Conservation (phyloP, 2,329 filamentous ascomycete genomes). For the Penicillium olsonii region DNA sequence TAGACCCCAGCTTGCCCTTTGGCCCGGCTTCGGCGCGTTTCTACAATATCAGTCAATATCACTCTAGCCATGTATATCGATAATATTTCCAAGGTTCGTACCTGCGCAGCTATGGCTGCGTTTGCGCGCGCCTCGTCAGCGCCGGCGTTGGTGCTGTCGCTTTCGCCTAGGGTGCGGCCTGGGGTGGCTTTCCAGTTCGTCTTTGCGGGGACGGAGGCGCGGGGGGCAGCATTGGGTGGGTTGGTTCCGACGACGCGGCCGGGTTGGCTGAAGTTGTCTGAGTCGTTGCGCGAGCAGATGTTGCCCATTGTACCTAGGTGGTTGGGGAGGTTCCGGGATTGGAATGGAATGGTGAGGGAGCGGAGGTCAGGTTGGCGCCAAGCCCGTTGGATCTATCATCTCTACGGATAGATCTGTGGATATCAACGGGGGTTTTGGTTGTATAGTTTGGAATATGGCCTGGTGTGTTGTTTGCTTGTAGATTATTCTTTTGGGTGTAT, state of each 20-base stretch:
- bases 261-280: conserved; percentile 68
- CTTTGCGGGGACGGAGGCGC: conserved; percentile 48
- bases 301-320: conserved; percentile 68
- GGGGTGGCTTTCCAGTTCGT: conserved; percentile 51
- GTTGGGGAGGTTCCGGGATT: not conserved
- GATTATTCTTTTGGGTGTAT: too few relatives aligned
- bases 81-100: conserved; percentile 52
- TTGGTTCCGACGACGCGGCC: conserved; percentile 70
- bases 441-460: too few relatives aligned
- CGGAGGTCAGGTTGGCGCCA: not conserved
- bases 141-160: conserved; percentile 16
- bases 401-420: too few relatives aligned
- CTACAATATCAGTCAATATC: conserved; percentile 42
- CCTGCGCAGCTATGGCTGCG: conserved; percentile 83
- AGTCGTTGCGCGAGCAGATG: conserved; percentile 67
- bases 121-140: conserved; percentile 65
- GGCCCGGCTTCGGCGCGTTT: conserved; percentile 62
- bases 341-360: not conserved
- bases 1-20: conserved; percentile 67
- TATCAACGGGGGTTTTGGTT: too few relatives aligned
- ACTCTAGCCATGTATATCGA: too few relatives aligned
- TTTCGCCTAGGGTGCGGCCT: conserved; percentile 65
- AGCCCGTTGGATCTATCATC: not conserved
- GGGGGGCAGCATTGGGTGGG: conserved; percentile 49
- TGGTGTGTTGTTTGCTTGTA: too few relatives aligned